phyloP scores from a whole-genome alignment of 768 basidiomycete genomes.

The Porphyrellus cyaneotinctus region DNA sequence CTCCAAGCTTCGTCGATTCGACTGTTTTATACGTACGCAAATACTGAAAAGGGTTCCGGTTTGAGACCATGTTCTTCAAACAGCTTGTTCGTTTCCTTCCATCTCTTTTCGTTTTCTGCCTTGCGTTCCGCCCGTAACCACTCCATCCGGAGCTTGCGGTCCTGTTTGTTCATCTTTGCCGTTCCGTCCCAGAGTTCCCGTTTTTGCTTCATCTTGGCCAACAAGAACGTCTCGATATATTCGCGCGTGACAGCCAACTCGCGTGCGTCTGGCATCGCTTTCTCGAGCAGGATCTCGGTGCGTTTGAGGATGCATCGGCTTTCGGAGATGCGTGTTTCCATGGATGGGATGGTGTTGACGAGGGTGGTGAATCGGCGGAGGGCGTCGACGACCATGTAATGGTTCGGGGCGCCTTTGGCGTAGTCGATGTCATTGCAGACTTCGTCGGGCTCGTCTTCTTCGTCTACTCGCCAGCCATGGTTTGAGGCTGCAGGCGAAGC shows the following conservation, averaged over 20 bases:
- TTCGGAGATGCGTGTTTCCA: constrained; percentile 22
- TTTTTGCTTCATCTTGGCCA: constrained; percentile 31
- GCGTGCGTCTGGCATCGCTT: constrained; percentile 15
- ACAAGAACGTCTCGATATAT: constrained; percentile 20
- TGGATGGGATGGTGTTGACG: constrained; percentile 17
- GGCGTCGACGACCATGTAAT: constrained; percentile 24
- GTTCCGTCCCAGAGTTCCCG: constrained; percentile 33
- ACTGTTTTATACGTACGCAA: constrained; percentile 18
- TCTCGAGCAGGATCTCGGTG: constrained; percentile 11
- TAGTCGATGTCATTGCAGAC: neutral
- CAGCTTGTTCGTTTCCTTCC: constrained; percentile 16
- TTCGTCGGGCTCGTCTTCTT: neutral
- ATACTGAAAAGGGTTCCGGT: constrained; percentile 20
- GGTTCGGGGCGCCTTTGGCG: constrained; percentile 17
- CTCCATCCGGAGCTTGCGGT: constrained; percentile 23
- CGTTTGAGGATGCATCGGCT: constrained; percentile 16
- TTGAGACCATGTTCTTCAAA: constrained; percentile 5
- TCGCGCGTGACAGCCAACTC: constrained; percentile 23
- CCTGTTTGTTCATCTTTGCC: constrained; percentile 18
- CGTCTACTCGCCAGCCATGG: constrained; percentile 4
- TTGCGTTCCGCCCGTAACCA: constrained; percentile 25
- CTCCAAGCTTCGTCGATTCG: neutral
- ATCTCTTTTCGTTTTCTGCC: constrained; percentile 15
- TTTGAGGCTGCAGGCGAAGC: neutral
- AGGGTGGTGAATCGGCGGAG: constrained; percentile 27